phyloP scores from a whole-genome alignment of 768 basidiomycete species.

The Tricholoma bakamatsutake region DNA sequence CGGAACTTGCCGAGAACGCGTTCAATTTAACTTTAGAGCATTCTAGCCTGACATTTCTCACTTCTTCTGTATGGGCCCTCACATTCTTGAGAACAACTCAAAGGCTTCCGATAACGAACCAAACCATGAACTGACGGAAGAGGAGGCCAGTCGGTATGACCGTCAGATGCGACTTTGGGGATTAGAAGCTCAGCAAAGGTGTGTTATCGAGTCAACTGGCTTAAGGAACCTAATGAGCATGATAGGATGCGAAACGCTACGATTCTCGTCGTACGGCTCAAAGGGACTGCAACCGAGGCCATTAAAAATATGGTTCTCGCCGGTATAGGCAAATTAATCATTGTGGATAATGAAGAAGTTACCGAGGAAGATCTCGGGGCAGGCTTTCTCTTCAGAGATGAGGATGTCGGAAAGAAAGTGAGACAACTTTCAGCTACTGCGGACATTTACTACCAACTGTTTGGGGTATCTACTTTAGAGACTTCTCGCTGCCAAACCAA shows the following conservation, averaged over 20 bases:
- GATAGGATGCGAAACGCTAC: slow-evolving; percentile 90
- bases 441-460: slow-evolving; percentile 36
- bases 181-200: slow-evolving; percentile 93
- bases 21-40: not conserved
- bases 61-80: slow-evolving; percentile 3
- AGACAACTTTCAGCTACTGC: slow-evolving; percentile 17
- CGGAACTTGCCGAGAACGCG: not conserved
- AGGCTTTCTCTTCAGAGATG: slow-evolving; percentile 91
- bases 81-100: slow-evolving; percentile 4
- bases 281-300: slow-evolving; percentile 85
- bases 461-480: slow-evolving; percentile 48
- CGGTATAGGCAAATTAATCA: slow-evolving; percentile 85
- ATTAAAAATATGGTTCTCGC: slow-evolving; percentile 98
- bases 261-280: slow-evolving; percentile 73
- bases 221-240: slow-evolving; percentile 14
- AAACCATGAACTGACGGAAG: slow-evolving; percentile 57
- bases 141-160: slow-evolving; percentile 80
- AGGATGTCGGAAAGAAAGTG: slow-evolving; percentile 89
- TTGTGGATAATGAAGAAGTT: slow-evolving; percentile 76
- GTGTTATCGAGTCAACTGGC: slow-evolving; percentile 6
- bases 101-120: slow-evolving; percentile 7
- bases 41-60: not conserved
- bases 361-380: slow-evolving; percentile 82
- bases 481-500: slow-evolving; percentile 76
- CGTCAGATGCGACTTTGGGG: slow-evolving; percentile 98